phyloP scores from a whole-genome alignment of 257 asterid genomes.

The Solanum habrochaites region DNA sequence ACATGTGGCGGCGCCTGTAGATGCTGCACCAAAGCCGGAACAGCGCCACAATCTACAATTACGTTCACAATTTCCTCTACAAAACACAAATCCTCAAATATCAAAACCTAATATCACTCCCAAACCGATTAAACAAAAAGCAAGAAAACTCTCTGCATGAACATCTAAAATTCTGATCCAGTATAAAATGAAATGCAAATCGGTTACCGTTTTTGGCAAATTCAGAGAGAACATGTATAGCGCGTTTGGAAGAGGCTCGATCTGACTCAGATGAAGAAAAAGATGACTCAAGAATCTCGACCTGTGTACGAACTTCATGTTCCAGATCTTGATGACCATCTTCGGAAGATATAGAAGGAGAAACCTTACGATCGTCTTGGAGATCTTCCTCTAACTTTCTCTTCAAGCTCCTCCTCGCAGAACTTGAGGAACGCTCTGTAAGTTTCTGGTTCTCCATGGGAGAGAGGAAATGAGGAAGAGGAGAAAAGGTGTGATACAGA shows the following conservation, averaged over 20 bases:
- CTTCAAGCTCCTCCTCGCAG: constrained; percentile 68
- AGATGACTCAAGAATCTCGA: constrained; percentile 51
- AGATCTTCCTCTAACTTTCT: constrained; percentile 59
- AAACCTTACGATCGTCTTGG: constrained; percentile 51
- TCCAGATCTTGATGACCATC: constrained; percentile 61
- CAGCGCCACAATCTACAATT: constrained; percentile 91
- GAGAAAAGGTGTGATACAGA: constrained; percentile 6
- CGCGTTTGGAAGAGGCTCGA: constrained; percentile 53
- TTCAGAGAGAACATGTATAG: constrained; percentile 57
- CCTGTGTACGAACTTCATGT: constrained; percentile 43
- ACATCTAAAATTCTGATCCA: constrained; percentile 1
- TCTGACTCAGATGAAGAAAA: constrained; percentile 33
- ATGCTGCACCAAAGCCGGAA: constrained; percentile 73
- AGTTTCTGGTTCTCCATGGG: constrained; percentile 73
- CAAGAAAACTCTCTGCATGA: not conserved
- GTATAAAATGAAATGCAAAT: constrained; percentile 13
- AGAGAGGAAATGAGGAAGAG: constrained; percentile 22
- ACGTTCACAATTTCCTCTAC: constrained; percentile 84
- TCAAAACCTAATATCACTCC: constrained; percentile 4
- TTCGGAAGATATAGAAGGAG: constrained; percentile 16
- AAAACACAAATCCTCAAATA: constrained; percentile 15
- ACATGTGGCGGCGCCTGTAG: constrained; percentile 43
- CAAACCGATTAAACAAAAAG: not conserved
- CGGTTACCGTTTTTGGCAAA: constrained; percentile 59
- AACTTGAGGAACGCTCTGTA: constrained; percentile 42